Percentiles rank a stretch among this genome's conserved stretches.
These are phyloP conservation scores for Xylaria acuta DNA, from an alignment of 495 filamentous ascomycete species.

Conservation along the genomic window DNA sequence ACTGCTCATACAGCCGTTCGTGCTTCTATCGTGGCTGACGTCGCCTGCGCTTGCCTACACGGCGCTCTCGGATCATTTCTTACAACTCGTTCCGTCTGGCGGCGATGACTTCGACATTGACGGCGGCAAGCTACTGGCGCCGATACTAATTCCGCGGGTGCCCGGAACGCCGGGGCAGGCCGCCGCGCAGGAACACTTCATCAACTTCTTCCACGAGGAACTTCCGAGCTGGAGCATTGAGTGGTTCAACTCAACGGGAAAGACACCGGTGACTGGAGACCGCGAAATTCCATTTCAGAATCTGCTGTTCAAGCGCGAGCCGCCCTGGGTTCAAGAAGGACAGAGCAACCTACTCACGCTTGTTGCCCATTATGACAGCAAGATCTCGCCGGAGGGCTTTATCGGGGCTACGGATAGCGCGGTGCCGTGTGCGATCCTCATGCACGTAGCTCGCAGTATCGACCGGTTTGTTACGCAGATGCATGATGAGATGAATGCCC, in stretches of 20 bases:
- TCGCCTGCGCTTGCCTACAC: slow-evolving; percentile 66
- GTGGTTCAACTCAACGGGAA: slow-evolving; percentile 85
- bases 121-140: slow-evolving; percentile 76
- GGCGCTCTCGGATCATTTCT: slow-evolving; percentile 71
- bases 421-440: slow-evolving; percentile 88
- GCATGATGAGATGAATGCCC: slow-evolving; percentile 73
- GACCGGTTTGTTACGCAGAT: slow-evolving; percentile 80
- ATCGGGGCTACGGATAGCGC: slow-evolving; percentile 95
- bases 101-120: slow-evolving; percentile 82
- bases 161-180: slow-evolving; percentile 81
- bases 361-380: slow-evolving; percentile 94
- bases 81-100: slow-evolving; percentile 70
- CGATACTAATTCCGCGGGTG: slow-evolving; percentile 89
- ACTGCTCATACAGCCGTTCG: slow-evolving; percentile 37
- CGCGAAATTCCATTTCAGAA: slow-evolving; percentile 83
- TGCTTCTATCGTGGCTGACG: slow-evolving; percentile 34
- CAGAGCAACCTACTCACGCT: slow-evolving; percentile 82
- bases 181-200: slow-evolving; percentile 80
- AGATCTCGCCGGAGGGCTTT: slow-evolving; percentile 82
- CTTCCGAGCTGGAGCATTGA: slow-evolving; percentile 81
- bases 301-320: slow-evolving; percentile 86
- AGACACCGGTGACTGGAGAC: slow-evolving; percentile 73
- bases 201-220: slow-evolving; percentile 72
- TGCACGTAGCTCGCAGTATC: slow-evolving; percentile 82
- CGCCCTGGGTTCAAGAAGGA: slow-evolving; percentile 75